Evolutionary conservation across 352 stramenopile genomes (phyloP).

Genomic region (Plasmopara viticola): DNA sequence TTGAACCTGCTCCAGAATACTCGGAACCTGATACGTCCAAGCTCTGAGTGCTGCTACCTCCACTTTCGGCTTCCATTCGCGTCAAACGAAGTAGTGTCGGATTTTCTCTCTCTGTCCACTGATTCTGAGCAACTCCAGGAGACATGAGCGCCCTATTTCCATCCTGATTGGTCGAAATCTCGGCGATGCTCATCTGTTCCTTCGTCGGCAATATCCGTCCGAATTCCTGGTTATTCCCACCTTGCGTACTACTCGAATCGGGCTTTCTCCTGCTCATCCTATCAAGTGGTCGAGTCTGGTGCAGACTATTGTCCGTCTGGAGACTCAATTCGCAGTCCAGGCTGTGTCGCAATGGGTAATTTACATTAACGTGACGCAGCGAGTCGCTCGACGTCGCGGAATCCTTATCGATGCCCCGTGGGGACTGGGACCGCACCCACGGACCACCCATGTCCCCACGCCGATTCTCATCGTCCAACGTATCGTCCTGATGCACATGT

Average conservation of each 20-base stretch:
- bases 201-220: constrained; percentile 16
- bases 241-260: constrained; percentile 5
- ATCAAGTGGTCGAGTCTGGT: constrained; percentile 12
- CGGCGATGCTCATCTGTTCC: constrained; percentile 13
- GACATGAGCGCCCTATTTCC: constrained; percentile 3
- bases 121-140: constrained; percentile 8
- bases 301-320: constrained; percentile 7
- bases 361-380: constrained; percentile 40
- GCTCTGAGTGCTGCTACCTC: constrained; percentile 19
- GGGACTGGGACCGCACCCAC: constrained; percentile 41
- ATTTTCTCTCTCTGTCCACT: constrained; percentile 14
- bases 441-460: constrained; percentile 31
- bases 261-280: constrained; percentile 30
- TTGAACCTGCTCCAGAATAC: constrained; percentile 21
- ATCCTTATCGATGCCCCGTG: constrained; percentile 53
- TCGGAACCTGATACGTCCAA: constrained; percentile 30
- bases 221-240: constrained; percentile 10
- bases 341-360: constrained; percentile 28
- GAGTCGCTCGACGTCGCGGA: constrained; percentile 58
- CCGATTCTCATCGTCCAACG: constrained; percentile 47
- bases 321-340: constrained; percentile 31
- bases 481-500: constrained; percentile 74
- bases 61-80: constrained; percentile 19
- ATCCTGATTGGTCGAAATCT: constrained; percentile 13
- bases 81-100: constrained; percentile 17